Evolutionary conservation across 352 stramenopile genomes (phyloP), one percentile per base, ranked within the genome.

Genomic region (Globisporangium heterothallicum): DNA sequence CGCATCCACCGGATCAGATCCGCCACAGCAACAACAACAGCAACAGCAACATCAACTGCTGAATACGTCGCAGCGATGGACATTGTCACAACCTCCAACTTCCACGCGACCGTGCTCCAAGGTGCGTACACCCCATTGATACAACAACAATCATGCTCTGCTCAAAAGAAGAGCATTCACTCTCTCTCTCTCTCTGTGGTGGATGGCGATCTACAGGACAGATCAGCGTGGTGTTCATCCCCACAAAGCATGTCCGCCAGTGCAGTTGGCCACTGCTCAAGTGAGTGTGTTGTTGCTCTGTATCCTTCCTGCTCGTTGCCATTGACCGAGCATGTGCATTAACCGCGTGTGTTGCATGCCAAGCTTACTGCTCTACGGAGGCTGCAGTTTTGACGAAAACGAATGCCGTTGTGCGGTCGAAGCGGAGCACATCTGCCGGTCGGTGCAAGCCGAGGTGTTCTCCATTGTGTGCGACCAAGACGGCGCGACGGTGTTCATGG

Each of bases 1-100:
- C 30, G 30, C 30, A 36, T 36, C 16, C 30, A 36, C n/a, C n/a
- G n/a, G n/a, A n/a, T n/a, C n/a, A n/a, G n/a, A n/a, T n/a, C n/a
- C n/a, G n/a, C n/a, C n/a, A n/a, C n/a, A n/a, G n/a, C n/a, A n/a
- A n/a, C n/a, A n/a, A n/a, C n/a, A n/a, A n/a, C n/a, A n/a, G n/a
- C n/a, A n/a, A n/a, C n/a, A n/a, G n/a, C n/a, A n/a, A n/a, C n/a
- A n/a, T n/a, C n/a, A n/a, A n/a, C n/a, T n/a, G n/a, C n/a, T n/a
- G n/a, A n/a, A n/a, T n/a, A n/a, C n/a, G n/a, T 12, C n/a, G 8
- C 36, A 19, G 10, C 50, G 10, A 93, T 89, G 79, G 82, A 93
- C 58, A 89, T 93, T 50, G 81, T 94, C 25, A 92, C 84, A 42
- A 94, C 84, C 34, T 92, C 84, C 66, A 94, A 94, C 66, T 92